phyloP scores from a whole-genome alignment of 257 asterid genomes.

The Asclepias syriaca region DNA sequence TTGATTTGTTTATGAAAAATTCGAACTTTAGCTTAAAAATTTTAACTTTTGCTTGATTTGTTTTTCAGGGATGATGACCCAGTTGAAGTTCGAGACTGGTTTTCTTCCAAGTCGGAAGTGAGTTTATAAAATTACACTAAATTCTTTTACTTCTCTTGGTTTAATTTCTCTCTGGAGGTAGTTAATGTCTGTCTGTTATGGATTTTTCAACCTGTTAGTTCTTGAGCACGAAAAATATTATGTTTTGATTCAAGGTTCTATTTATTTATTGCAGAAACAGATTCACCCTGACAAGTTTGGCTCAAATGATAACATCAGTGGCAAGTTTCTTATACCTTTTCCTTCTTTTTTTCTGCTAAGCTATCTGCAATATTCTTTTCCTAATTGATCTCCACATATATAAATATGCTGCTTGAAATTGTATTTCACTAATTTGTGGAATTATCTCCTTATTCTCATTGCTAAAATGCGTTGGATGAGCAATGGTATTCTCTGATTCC shows the following conservation, averaged over 20 bases:
- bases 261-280: slow-evolving; percentile 38
- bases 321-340: slow-evolving; percentile 25
- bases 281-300: slow-evolving; percentile 20
- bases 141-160: neutral
- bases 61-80: slow-evolving; percentile 54
- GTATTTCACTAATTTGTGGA: neutral
- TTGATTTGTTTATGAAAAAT: neutral
- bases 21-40: neutral
- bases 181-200: neutral
- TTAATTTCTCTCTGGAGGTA: neutral
- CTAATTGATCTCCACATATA: neutral
- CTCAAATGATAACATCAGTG: slow-evolving; percentile 14
- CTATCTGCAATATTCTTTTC: neutral
- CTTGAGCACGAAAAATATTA: neutral
- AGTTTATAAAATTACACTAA: slow-evolving; percentile 17
- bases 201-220: neutral
- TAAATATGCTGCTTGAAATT: neutral
- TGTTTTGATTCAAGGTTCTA: slow-evolving; percentile 1
- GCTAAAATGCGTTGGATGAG: neutral
- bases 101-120: slow-evolving; percentile 35
- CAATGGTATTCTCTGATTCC: slow-evolving; percentile 17
- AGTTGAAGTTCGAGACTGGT: slow-evolving; percentile 24
- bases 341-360: neutral
- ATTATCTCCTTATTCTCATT: slow-evolving; percentile 8
- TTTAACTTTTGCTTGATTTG: neutral